phyloP scores from a whole-genome alignment of 768 basidiomycete species.

The Nidularia pulvinata region DNA sequence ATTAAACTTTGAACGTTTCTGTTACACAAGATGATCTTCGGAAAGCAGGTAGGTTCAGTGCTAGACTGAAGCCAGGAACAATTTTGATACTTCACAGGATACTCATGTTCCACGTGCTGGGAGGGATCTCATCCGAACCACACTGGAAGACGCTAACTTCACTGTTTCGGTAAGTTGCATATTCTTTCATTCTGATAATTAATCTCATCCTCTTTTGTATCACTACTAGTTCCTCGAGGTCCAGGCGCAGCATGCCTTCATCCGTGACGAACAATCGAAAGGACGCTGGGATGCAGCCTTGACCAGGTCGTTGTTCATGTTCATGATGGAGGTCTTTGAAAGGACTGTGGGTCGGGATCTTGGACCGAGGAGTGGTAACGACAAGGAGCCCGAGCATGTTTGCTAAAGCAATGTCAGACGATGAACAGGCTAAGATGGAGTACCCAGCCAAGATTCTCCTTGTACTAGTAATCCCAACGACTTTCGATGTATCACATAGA shows the following conservation, averaged over 20 bases:
- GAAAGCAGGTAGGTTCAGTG: constrained; percentile 66
- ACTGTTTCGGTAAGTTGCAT: constrained; percentile 53
- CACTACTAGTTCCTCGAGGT: constrained; percentile 82
- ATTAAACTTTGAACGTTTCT: neutral
- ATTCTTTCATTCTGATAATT: no score
- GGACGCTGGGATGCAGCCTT: constrained; percentile 97
- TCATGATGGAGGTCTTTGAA: constrained; percentile 95
- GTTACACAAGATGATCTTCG: constrained; percentile 99
- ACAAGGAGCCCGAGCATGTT: constrained; percentile 71
- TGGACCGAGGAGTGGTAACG: constrained; percentile 55
- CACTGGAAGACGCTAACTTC: constrained; percentile 80
- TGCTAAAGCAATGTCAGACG: constrained; percentile 53
- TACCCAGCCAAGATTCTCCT: no score
- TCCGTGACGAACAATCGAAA: constrained; percentile 90
- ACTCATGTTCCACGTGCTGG: constrained; percentile 92
- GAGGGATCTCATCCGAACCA: constrained; percentile 80
- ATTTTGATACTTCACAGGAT: no score
- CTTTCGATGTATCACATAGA: no score
- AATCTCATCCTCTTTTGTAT: neutral
- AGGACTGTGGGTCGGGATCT: constrained; percentile 86
- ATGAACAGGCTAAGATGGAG: no score
- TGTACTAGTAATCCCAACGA: no score
- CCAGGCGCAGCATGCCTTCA: constrained; percentile 96
- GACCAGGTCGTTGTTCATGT: constrained; percentile 74
- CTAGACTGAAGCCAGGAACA: no score